Conservation (phyloP, 2,329 filamentous ascomycete genomes). For the Scytalidium sp. region DNA sequence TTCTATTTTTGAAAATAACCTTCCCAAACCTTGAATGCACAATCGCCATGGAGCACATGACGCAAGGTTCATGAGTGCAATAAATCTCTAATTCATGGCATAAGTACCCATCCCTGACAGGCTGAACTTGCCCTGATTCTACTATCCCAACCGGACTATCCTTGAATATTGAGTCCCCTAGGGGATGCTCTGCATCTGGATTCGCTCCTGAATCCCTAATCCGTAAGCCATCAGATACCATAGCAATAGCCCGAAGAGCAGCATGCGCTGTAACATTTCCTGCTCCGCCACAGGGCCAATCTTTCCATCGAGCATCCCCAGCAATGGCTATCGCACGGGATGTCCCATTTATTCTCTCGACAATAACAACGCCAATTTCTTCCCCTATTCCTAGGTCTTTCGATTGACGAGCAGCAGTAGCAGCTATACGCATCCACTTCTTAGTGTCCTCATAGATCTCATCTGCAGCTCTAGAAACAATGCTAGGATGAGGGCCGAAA, state of each 20-base stretch:
- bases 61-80: constrained; percentile 90
- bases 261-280: constrained; percentile 79
- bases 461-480: constrained; percentile 66
- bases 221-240: constrained; percentile 64
- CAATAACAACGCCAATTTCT: constrained; percentile 70
- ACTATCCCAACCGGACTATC: constrained; percentile 66
- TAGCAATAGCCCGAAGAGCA: constrained; percentile 75
- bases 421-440: constrained; percentile 66
- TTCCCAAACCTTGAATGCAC: constrained; percentile 89
- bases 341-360: constrained; percentile 47
- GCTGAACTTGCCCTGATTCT: constrained; percentile 54
- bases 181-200: constrained; percentile 16
- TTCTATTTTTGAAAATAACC: constrained; percentile 76
- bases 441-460: constrained; percentile 64
- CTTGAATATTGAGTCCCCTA: constrained; percentile 54
- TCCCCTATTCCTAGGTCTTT: constrained; percentile 60
- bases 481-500: constrained; percentile 76
- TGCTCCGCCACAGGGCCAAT: constrained; percentile 43
- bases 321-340: constrained; percentile 62
- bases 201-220: constrained; percentile 14
- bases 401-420: constrained; percentile 58
- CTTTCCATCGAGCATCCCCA: constrained; percentile 70
- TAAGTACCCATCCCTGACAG: constrained; percentile 76
- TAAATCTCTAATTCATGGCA: constrained; percentile 94
- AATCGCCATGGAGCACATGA: constrained; percentile 96